Evolutionary conservation across 1,284 basidiomycete genomes (phyloP).

Genomic region (Boletus austroedulis): DNA sequence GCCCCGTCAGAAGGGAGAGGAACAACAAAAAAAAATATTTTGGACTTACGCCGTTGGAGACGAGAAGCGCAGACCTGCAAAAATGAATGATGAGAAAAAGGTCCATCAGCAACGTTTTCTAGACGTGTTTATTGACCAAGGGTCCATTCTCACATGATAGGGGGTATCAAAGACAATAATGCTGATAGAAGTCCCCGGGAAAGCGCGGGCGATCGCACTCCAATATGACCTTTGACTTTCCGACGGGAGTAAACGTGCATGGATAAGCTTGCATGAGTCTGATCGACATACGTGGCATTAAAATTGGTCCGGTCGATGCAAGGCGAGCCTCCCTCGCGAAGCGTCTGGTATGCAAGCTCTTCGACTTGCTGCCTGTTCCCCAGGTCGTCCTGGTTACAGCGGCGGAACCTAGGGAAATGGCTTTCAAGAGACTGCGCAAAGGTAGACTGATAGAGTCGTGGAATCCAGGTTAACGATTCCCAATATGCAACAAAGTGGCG

Average conservation of each 20-base stretch:
- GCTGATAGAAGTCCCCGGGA: conserved; percentile 57
- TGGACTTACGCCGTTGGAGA: conserved; percentile 28
- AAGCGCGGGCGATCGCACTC: conserved; percentile 64
- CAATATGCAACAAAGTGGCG: not conserved
- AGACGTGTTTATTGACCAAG: conserved; percentile 12
- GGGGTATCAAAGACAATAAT: conserved; percentile 72
- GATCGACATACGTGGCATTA: conserved; percentile 51
- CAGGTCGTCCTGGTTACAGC: conserved; percentile 72
- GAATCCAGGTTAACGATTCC: not conserved
- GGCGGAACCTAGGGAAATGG: conserved; percentile 54
- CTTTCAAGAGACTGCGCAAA: conserved; percentile 63
- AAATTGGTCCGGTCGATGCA: conserved; percentile 75
- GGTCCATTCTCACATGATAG: conserved; percentile 54
- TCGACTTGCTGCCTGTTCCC: conserved; percentile 58
- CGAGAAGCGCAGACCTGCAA: conserved; percentile 21
- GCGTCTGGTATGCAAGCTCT: conserved; percentile 46
- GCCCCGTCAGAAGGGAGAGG: too few relatives aligned
- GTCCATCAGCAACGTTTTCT: conserved; percentile 14
- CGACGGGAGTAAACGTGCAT: not conserved
- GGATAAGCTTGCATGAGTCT: not conserved
- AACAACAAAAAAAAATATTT: conserved; percentile 8
- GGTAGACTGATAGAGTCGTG: conserved; percentile 45
- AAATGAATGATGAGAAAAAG: not conserved
- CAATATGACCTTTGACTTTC: conserved; percentile 65
- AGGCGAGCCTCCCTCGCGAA: conserved; percentile 57